phyloP scores from a whole-genome alignment of 352 stramenopile species.

The Pythium phragmiticola region DNA sequence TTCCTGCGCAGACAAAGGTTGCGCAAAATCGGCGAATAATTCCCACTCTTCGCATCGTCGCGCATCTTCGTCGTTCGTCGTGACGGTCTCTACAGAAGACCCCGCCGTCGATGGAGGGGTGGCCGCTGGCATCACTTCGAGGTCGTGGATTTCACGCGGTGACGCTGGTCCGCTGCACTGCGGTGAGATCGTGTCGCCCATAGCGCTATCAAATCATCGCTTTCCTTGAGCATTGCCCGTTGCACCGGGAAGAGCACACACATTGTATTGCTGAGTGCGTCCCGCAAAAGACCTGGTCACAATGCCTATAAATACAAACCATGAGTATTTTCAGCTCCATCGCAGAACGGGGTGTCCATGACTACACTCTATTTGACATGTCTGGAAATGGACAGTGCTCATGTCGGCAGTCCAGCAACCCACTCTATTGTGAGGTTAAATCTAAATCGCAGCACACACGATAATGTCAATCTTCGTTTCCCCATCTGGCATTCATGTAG shows the following conservation, averaged over 20 bases:
- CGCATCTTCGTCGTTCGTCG: constrained; percentile 27
- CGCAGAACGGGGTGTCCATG: background rate
- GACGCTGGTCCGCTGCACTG: background rate
- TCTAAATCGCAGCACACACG: background rate
- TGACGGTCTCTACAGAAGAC: constrained; percentile 23
- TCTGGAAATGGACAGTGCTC: background rate
- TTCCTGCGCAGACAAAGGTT: constrained; percentile 9
- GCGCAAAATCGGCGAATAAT: constrained; percentile 23
- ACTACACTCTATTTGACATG: constrained; percentile 2
- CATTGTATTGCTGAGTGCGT: background rate
- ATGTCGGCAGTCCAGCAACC: background rate
- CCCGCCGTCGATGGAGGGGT: constrained; percentile 10
- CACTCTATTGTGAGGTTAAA: background rate
- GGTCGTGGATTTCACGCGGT: background rate
- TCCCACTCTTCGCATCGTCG: constrained; percentile 28
- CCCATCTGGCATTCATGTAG: background rate
- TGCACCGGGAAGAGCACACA: background rate
- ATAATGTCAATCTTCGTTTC: background rate
- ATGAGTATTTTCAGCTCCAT: constrained; percentile 10
- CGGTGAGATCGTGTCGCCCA: constrained; percentile 5
- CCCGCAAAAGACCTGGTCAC: too few species aligned
- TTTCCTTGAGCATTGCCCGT: background rate
- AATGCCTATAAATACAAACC: background rate
- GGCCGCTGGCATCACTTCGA: background rate
- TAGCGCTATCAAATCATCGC: constrained; percentile 15